phyloP scores from a whole-genome alignment of 73 alveolate genomes.

The Stentor coeruleus region DNA sequence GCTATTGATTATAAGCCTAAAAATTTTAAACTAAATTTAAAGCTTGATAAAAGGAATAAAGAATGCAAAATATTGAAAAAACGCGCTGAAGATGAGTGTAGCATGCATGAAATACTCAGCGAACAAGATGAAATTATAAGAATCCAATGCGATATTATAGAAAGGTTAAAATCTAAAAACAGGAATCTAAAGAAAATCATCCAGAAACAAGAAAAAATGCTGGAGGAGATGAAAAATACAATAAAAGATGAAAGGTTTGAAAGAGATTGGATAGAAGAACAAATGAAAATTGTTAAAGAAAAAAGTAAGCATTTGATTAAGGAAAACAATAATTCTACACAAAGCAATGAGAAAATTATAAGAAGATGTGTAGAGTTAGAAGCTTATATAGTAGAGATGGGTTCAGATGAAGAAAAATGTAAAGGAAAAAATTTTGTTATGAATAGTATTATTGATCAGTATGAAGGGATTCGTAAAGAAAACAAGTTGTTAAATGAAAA shows the following conservation, averaged over 20 bases:
- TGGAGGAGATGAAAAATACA: neutral
- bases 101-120: neutral
- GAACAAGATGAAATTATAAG: neutral
- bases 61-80: neutral
- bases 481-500: neutral
- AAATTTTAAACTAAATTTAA: no score
- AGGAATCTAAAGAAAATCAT: no score
- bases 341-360: neutral
- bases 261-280: neutral
- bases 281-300: neutral
- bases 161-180: no score
- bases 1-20: neutral
- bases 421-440: no score
- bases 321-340: neutral
- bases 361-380: neutral
- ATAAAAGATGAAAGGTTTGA: neutral
- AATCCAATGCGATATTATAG: neutral
- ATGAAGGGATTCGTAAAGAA: no score
- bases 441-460: no score
- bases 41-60: neutral
- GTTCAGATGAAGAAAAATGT: no score
- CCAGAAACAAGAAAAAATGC: neutral
- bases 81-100: neutral
- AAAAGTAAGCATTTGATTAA: neutral
- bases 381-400: no score